Base-by-base conservation (phyloP, 2,329 filamentous ascomycete genomes). In the Colletotrichum theobromicola region DNA sequence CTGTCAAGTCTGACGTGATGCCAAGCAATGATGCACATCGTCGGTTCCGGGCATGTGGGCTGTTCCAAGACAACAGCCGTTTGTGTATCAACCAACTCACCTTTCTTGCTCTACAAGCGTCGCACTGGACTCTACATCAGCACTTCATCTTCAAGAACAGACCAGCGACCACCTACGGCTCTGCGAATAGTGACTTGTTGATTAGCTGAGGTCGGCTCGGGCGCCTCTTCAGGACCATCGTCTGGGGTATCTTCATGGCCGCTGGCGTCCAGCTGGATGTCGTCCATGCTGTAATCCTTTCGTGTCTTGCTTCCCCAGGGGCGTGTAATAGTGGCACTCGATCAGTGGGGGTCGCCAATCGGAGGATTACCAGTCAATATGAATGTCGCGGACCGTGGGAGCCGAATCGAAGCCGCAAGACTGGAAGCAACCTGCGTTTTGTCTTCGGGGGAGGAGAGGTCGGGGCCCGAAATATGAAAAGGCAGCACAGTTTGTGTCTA, bases 21-120 rank as follows among this genome's bases (percentile, higher is more conserved):
- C 35, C 42, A 35, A 60, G 58, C 26, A 30, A 30, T 34, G 46
- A 18, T 50, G 26, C 57, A 32, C 30, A 66, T 62, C 24, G 15
- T 53, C 57, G 9, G 16, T 34, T 10, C 18, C 21, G 30, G 34
- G n/a, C 46, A 55, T 46, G 26, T 58, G 42, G 68, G 61, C n/a
- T 69, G 34, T 13, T 58, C 32, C 37, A 60, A 66, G 32, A 37
- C 26, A 60, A 21, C 16, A 28, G 28, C 28, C 21, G 30, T 32
- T 21, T 32, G 8, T 21, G 34, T n/a, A 18, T 46, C 34, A 42
- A 78, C 79, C 34, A 42, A 78, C 79, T 67, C 78, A 82, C 81
- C 80, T 82, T 82, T 67, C 81, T 80, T 67, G 80, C 78, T 72
- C 81, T 78, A 63, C 81, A 82, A 65, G 81, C 80, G 72, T 82